These are phyloP conservation scores for Zizania palustris DNA, from an alignment of 202 grass and related monocot genomes.

Conservation along the genomic window DNA sequence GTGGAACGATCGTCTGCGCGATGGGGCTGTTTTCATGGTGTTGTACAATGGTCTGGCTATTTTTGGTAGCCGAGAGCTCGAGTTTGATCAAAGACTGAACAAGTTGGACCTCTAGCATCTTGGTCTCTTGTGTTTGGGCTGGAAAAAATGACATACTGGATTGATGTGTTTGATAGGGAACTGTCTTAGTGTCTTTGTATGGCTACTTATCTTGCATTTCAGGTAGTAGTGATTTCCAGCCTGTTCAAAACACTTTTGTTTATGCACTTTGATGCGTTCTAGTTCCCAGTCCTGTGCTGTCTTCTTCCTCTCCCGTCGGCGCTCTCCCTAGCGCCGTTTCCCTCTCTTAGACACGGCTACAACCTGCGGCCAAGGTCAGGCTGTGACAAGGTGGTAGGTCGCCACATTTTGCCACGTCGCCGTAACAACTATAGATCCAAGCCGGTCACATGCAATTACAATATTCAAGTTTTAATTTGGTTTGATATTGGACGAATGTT, in stretches of 20 bases:
- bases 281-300: no score
- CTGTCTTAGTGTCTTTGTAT: constrained; percentile 86
- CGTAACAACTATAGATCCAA: not conserved
- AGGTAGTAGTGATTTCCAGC: constrained; percentile 56
- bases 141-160: constrained; percentile 81
- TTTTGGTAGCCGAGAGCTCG: constrained; percentile 52
- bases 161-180: constrained; percentile 91
- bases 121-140: constrained; percentile 52
- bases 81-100: constrained; percentile 62
- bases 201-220: constrained; percentile 84
- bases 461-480: constrained; percentile 16
- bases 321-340: no score
- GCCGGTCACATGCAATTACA: not conserved
- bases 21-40: constrained; percentile 76
- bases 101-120: constrained; percentile 37
- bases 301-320: no score
- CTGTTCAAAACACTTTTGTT: not conserved
- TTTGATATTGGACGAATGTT: not conserved
- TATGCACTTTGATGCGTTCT: constrained; percentile 1
- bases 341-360: no score
- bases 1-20: constrained; percentile 76
- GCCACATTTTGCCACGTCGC: no score
- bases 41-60: constrained; percentile 75
- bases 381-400: no score
- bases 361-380: no score